Conservation (phyloP, 768 basidiomycete species). For the Trametes cinnabarina region DNA sequence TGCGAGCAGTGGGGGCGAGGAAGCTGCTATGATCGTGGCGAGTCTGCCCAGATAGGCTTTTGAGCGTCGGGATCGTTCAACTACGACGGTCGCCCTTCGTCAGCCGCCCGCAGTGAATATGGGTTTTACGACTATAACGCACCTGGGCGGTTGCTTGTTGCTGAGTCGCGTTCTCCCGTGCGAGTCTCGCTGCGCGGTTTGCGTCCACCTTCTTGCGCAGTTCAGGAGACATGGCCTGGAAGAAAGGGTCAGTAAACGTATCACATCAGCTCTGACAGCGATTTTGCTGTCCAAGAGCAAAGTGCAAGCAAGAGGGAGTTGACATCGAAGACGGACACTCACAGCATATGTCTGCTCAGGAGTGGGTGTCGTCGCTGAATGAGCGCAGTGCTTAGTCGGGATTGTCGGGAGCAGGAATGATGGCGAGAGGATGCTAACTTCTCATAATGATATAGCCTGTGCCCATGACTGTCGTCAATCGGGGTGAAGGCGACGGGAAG, state of each 20-base stretch:
- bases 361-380: conserved; percentile 30
- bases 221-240: conserved; percentile 38
- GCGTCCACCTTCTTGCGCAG: conserved; percentile 37
- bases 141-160: conserved; percentile 32
- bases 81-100: conserved; percentile 17
- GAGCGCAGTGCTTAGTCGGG: neutral
- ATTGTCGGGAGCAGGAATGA: neutral
- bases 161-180: conserved; percentile 31
- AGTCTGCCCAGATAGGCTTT: conserved; percentile 38
- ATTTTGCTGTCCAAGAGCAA: no score
- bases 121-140: neutral
- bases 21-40: conserved; percentile 12
- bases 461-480: conserved; percentile 29
- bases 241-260: neutral
- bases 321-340: conserved; percentile 10
- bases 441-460: conserved; percentile 33
- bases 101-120: neutral
- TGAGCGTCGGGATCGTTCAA: conserved; percentile 34
- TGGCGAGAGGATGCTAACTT: conserved; percentile 20
- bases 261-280: neutral
- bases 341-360: conserved; percentile 37
- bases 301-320: no score
- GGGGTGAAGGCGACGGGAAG: neutral
- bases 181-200: conserved; percentile 34
- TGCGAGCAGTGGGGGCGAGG: neutral